Base-by-base conservation (phyloP, 2,329 filamentous ascomycete genomes). In the Colletotrichum sp. region DNA sequence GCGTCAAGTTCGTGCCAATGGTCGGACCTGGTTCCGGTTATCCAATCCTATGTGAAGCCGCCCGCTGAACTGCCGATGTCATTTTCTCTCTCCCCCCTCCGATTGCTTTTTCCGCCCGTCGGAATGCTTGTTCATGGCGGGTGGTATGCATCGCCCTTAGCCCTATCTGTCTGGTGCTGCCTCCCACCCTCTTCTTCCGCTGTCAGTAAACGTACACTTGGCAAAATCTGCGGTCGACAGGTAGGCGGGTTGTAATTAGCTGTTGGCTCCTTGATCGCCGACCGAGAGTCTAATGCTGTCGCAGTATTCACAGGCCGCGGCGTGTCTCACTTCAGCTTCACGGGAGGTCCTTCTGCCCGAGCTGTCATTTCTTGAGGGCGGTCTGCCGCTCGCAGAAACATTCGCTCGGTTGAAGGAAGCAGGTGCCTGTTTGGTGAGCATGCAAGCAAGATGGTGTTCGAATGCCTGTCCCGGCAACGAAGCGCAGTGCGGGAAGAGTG, bases 281-380 rank as follows among this genome's bases (percentile, higher is more conserved):
- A 43, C 38, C 38, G 38, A 43, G 8, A 43, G 38, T 56, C 21
- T 18, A 56, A 26, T 26, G 52, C 56, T 16, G 24, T 5, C 56
- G 56, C 56, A 43, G 56, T 30, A 21, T 30, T 28, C 56, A 61
- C 56, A 66, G 38, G 38, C 69, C 18, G 21, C 43, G 24, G 16
- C 26, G 12, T 48, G 66, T 63, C 32, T 73, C 66, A 70, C 58
- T 58, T 32, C 43, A 70, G 66, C 71, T 70, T 73, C 65, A 43
- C 30, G 14, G 34, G 56, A 64, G 56, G 21, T 32, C 43, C 58
- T 32, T 34, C 58, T 43, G 34, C 48, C 66, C 32, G 26, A 73
- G 66, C 43, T 52, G 28, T 21, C 58, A 55, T 36, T 43, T 24
- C 30, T 70, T 43, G 32, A 28, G 43, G 30, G 26, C 30, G 18